Conservation (phyloP, 176 grass and related monocot species). For the Carex kokanica region DNA sequence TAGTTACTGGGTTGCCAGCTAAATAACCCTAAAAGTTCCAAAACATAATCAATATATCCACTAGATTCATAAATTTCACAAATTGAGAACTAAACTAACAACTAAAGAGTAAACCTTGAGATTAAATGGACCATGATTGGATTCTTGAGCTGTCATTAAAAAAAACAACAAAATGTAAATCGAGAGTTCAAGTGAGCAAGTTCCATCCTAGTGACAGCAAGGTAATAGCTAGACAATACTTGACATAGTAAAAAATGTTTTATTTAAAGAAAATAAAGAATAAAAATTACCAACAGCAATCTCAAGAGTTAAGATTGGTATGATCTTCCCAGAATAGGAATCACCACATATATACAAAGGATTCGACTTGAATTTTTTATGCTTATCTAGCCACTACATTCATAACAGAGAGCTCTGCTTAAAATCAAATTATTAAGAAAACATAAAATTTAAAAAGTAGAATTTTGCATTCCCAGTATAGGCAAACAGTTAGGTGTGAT, state of each 20-base stretch:
- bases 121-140: conserved; percentile 30
- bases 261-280: conserved; percentile 6
- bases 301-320: conserved; percentile 48
- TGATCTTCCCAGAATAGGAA: conserved; percentile 69
- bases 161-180: background rate
- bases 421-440: background rate
- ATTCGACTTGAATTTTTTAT: conserved; percentile 53
- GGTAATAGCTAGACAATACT: background rate
- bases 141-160: conserved; percentile 23
- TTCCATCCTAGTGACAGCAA: background rate
- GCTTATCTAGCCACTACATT: conserved; percentile 46
- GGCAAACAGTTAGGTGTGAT: background rate
- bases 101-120: conserved; percentile 29
- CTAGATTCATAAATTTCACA: background rate
- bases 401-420: background rate
- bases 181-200: background rate
- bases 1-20: conserved; percentile 51
- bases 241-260: background rate
- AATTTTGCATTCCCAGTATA: background rate
- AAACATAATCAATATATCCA: background rate
- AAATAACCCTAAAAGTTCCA: conserved; percentile 49
- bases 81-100: too few species aligned
- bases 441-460: background rate
- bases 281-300: conserved; percentile 37
- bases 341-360: conserved; percentile 81